Evolutionary conservation across 2,329 filamentous ascomycete genomes (phyloP).

Genomic region (Hymenoscyphus repandus): DNA sequence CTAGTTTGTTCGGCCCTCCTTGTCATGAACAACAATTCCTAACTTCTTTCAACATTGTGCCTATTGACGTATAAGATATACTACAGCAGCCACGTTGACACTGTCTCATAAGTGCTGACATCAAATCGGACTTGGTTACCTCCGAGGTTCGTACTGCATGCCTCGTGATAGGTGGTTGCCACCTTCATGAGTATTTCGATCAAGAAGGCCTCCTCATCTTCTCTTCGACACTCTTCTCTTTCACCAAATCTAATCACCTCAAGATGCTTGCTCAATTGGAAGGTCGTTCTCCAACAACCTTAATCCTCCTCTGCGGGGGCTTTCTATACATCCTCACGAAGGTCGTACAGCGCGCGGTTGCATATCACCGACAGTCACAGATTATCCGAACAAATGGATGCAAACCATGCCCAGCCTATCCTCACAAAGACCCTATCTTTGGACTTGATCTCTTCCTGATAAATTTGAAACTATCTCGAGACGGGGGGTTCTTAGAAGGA

Average conservation of each 20-base stretch:
- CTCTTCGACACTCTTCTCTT: too few species aligned
- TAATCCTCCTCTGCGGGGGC: background rate
- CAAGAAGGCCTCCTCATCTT: too few species aligned
- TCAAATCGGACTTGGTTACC: too few species aligned
- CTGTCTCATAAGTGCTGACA: too few species aligned
- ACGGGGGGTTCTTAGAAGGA: constrained; percentile 33
- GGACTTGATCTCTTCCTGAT: constrained; percentile 44
- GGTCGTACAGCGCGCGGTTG: constrained; percentile 6
- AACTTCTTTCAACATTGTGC: too few species aligned
- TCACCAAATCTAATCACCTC: background rate
- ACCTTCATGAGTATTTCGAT: too few species aligned
- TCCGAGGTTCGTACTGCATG: too few species aligned
- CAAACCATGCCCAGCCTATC: constrained; percentile 39
- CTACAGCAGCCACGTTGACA: too few species aligned
- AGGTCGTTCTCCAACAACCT: background rate
- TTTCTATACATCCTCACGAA: constrained; percentile 10
- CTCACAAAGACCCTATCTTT: constrained; percentile 49
- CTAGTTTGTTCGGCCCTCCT: too few species aligned
- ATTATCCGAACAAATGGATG: constrained; percentile 37
- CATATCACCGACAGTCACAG: constrained; percentile 1
- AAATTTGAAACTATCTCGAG: constrained; percentile 35
- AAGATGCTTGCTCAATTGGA: background rate
- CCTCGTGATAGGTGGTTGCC: too few species aligned
- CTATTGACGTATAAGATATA: too few species aligned
- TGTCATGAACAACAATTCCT: too few species aligned